phyloP scores from a whole-genome alignment of 2,329 filamentous ascomycete species.

The Phoma sp. region DNA sequence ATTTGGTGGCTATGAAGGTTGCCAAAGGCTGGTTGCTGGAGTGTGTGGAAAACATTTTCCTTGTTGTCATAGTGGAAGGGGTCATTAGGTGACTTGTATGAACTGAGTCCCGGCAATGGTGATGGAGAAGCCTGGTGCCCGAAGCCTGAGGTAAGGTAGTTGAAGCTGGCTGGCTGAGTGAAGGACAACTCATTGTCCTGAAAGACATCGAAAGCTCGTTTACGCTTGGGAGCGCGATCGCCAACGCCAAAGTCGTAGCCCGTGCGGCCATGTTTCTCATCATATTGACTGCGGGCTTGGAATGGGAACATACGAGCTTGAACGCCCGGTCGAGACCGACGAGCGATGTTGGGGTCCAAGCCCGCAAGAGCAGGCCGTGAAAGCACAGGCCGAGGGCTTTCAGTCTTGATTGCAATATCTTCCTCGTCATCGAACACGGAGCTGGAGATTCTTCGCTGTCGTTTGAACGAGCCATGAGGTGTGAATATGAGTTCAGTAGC shows the following conservation, averaged over 20 bases:
- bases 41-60: conserved; percentile 37
- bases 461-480: conserved; percentile 51
- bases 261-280: conserved; percentile 39
- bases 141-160: conserved; percentile 46
- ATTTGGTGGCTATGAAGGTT: conserved; percentile 35
- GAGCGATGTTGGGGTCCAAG: conserved; percentile 41
- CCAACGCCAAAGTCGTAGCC: conserved; percentile 41
- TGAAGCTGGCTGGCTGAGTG: conserved; percentile 41
- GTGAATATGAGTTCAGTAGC: conserved; percentile 71
- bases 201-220: conserved; percentile 52
- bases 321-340: conserved; percentile 41
- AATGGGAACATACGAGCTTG: conserved; percentile 29
- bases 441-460: conserved; percentile 55
- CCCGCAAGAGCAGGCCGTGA: conserved; percentile 40
- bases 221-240: conserved; percentile 42
- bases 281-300: conserved; percentile 34
- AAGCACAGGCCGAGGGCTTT: conserved; percentile 41
- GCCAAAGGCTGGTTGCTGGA: conserved; percentile 34
- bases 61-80: conserved; percentile 44
- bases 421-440: conserved; percentile 51
- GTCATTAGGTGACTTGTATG: conserved; percentile 41
- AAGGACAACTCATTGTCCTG: conserved; percentile 50
- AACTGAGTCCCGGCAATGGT: conserved; percentile 30
- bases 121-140: conserved; percentile 36
- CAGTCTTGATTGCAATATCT: conserved; percentile 47